Percentiles rank a stretch among this genome's conserved stretches.
These are phyloP conservation scores for Meripilus lineatus DNA, from an alignment of 1,284 basidiomycete genomes.

Conservation along the genomic window DNA sequence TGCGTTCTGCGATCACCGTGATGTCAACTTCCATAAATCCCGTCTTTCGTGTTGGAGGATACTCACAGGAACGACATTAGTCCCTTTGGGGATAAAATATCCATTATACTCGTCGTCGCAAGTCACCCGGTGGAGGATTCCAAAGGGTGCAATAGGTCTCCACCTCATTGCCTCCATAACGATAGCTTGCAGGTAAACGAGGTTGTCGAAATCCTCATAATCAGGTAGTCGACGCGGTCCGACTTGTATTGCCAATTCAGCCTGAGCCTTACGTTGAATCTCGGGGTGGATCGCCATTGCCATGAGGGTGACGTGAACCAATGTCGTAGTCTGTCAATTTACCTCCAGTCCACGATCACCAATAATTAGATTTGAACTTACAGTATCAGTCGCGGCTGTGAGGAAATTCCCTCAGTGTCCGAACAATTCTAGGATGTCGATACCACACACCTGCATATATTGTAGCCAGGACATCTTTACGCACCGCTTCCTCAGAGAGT, in stretches of 20 bases:
- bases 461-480: not conserved
- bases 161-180: slow-evolving; percentile 7
- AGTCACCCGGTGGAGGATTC: slow-evolving; percentile 2
- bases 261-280: slow-evolving; percentile 6
- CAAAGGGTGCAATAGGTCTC: slow-evolving; percentile 5
- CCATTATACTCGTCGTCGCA: slow-evolving; percentile 9
- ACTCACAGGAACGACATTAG: slow-evolving; percentile 4
- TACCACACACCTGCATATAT: slow-evolving; percentile 2
- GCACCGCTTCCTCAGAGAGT: too few relatives aligned
- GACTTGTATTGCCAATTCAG: slow-evolving; percentile 4
- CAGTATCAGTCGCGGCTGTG: slow-evolving; percentile 7
- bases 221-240: slow-evolving; percentile 3
- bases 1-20: not conserved
- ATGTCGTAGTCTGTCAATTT: not conserved
- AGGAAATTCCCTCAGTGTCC: not conserved
- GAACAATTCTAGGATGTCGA: not conserved
- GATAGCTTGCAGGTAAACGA: slow-evolving; percentile 8
- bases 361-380: slow-evolving; percentile 1
- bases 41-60: not conserved
- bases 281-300: slow-evolving; percentile 6
- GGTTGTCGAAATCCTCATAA: not conserved
- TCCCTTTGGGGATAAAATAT: slow-evolving; percentile 7
- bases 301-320: not conserved
- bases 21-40: not conserved
- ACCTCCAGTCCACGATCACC: too few relatives aligned